Conservation (phyloP, 2,329 filamentous ascomycete species). For the Scopulariopsis brevicaulis region DNA sequence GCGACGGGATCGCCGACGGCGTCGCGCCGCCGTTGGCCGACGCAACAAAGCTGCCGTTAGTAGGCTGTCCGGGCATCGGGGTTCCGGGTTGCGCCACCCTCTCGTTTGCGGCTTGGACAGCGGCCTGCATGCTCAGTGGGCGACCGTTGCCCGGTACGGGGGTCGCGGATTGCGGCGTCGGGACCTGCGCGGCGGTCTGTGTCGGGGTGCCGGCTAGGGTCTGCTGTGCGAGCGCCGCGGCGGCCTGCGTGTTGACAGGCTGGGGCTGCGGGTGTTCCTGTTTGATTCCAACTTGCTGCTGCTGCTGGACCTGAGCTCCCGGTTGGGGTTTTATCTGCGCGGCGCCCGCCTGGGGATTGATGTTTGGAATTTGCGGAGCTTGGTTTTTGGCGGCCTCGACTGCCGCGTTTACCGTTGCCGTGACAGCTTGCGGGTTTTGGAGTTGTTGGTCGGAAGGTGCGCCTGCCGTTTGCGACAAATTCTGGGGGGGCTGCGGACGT, state of each 20-base stretch:
- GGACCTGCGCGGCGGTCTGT: slow-evolving; percentile 32
- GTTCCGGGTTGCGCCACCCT: slow-evolving; percentile 15
- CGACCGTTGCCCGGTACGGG: slow-evolving; percentile 24
- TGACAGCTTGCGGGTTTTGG: slow-evolving; percentile 14
- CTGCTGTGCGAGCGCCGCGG: slow-evolving; percentile 24
- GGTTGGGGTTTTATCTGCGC: slow-evolving; percentile 11
- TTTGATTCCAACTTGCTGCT: slow-evolving; percentile 7
- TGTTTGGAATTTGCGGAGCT: slow-evolving; percentile 17
- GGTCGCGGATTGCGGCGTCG: slow-evolving; percentile 35
- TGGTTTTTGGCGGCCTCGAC: slow-evolving; percentile 34
- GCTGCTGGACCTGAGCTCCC: slow-evolving; percentile 18
- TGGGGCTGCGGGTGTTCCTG: slow-evolving; percentile 17
- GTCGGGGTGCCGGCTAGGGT: slow-evolving; percentile 34
- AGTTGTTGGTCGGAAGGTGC: slow-evolving; percentile 5
- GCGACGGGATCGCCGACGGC: slow-evolving; percentile 13
- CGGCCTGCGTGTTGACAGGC: slow-evolving; percentile 36
- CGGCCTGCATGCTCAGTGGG: slow-evolving; percentile 36
- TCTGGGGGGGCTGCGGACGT: background rate
- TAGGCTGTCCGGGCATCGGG: slow-evolving; percentile 11
- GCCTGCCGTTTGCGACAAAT: background rate
- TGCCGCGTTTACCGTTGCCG: slow-evolving; percentile 29
- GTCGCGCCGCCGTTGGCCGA: slow-evolving; percentile 20
- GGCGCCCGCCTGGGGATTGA: slow-evolving; percentile 13
- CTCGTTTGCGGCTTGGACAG: slow-evolving; percentile 36
- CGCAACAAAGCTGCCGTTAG: slow-evolving; percentile 10